Base-by-base conservation (phyloP, 2,329 filamentous ascomycete species). In the Fragosphaeria purpurea region DNA sequence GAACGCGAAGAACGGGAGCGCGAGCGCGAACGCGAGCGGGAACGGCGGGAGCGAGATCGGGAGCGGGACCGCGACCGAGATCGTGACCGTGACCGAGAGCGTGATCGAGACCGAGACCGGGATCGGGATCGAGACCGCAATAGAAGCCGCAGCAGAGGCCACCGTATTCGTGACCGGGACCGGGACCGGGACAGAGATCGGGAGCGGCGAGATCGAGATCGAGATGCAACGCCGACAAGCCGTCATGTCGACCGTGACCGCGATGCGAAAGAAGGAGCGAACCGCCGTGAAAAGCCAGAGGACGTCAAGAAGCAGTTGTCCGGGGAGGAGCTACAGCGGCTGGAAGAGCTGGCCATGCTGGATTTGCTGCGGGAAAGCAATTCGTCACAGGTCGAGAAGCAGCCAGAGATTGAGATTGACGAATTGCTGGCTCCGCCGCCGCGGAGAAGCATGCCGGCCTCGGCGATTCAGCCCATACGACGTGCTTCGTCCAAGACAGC, bases 331-430 rank as follows among this genome's bases (percentile, higher is more conserved):
- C 71, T 76, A 32, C 73, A 79, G 49, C 69, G 72, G 13, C 68
- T 82, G 7, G 78, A 82, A 57, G 72, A 75, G 57, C 75, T 80
- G 56, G 78, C 78, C 1, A 64, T 82, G 52, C 75, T 73, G 22
- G 75, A 82, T 53, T 68, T 82, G 11, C 62, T 82, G 10, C 70
- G 78, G n/a, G 78, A 81, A 58, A 80, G 77, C 62, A 77, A 72
- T 48, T 71, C 72, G 42, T 43, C 50, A 3, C 66, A 69, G 32
- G 62, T 68, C 4, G 65, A 68, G 3, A 73, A 74, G 53, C 70
- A 74, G 50, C 73, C 71, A 7, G 78, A 80, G 57, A 59, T 79
- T 44, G 78, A 82, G 56, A 66, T 80, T 40, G 78, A 81, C 53
- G 69, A 74, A 46, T 71, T 74, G 11, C 65, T 82, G 32, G 73